Conservation (phyloP, 345 rosid species). For the Gossypium turneri region DNA sequence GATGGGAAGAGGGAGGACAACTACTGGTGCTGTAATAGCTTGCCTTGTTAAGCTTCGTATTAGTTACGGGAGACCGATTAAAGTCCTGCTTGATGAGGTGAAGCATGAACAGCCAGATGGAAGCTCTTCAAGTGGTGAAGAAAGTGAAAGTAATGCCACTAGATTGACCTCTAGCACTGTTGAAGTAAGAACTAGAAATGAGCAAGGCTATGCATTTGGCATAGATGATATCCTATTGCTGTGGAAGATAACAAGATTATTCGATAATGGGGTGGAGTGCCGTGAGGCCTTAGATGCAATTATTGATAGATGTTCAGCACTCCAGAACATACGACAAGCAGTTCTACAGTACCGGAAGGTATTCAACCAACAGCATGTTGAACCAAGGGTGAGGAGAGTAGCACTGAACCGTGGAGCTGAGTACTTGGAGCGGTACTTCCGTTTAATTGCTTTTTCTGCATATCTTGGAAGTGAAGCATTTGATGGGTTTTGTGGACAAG, state of each 20-base stretch:
- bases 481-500: constrained; percentile 85
- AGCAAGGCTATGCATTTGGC: constrained; percentile 68
- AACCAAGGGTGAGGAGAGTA: constrained; percentile 84
- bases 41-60: constrained; percentile 91
- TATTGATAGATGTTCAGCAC: constrained; percentile 92
- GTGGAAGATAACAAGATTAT: constrained; percentile 92
- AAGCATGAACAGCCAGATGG: constrained; percentile 62
- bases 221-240: constrained; percentile 81
- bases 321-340: constrained; percentile 96
- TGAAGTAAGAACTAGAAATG: constrained; percentile 37
- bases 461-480: constrained; percentile 95
- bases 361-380: constrained; percentile 90
- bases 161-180: constrained; percentile 29
- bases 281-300: constrained; percentile 92
- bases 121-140: constrained; percentile 89
- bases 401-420: constrained; percentile 96
- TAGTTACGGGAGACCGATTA: constrained; percentile 78
- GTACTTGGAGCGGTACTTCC: constrained; percentile 85
- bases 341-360: constrained; percentile 80
- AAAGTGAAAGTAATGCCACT: constrained; percentile 49
- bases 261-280: constrained; percentile 86
- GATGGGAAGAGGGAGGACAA: constrained; percentile 99
- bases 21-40: constrained; percentile 97
- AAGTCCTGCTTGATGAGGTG: constrained; percentile 54
- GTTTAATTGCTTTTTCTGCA: constrained; percentile 94